These are phyloP conservation scores for Terana coerulea DNA, from an alignment of 768 basidiomycete species.

Conservation along the genomic window DNA sequence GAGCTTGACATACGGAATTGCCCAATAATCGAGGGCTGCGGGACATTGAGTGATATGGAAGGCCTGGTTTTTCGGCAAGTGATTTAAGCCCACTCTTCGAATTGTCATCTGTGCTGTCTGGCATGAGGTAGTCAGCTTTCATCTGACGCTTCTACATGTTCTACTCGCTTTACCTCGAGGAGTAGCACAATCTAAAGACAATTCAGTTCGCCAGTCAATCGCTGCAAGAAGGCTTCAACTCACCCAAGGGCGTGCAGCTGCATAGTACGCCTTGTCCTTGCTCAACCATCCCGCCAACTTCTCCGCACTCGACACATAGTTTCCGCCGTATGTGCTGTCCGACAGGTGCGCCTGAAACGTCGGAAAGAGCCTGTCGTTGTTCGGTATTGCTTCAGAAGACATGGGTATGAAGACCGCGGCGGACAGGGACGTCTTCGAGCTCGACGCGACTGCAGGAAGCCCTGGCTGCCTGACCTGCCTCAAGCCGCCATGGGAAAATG, in stretches of 20 bases:
- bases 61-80: neutral
- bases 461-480: too few species aligned
- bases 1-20: slow-evolving; percentile 13
- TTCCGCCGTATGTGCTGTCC: neutral
- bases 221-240: neutral
- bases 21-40: slow-evolving; percentile 7
- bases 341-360: slow-evolving; percentile 14
- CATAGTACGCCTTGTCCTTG: slow-evolving; percentile 22
- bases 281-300: slow-evolving; percentile 19
- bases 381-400: slow-evolving; percentile 14
- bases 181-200: neutral
- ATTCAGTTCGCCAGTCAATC: neutral
- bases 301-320: slow-evolving; percentile 13
- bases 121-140: neutral
- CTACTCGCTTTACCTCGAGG: neutral
- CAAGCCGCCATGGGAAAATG: too few species aligned
- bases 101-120: slow-evolving; percentile 19
- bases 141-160: neutral
- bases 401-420: too few species aligned
- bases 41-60: slow-evolving; percentile 16
- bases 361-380: slow-evolving; percentile 22
- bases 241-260: slow-evolving; percentile 20
- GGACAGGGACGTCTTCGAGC: too few species aligned
- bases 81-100: neutral
- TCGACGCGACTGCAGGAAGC: too few species aligned